A percentile compares a stretch with the other conserved stretches of the same genome.
Conservation (phyloP, 2,329 filamentous ascomycete genomes). For the Arthrobotrys sphaeroides region DNA sequence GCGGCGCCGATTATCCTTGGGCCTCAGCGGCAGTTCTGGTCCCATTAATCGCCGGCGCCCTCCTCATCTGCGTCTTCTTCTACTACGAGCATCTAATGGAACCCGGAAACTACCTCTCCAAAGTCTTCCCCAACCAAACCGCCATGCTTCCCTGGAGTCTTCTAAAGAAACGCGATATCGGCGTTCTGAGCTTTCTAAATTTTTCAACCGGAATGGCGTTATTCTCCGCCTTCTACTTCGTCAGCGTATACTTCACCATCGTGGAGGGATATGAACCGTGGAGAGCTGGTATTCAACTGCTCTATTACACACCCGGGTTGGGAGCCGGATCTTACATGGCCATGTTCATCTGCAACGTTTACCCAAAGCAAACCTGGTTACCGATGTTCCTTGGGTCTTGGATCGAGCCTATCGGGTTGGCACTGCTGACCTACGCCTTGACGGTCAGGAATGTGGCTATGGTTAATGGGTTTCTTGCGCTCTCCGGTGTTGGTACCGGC, state of each 20-base stretch:
- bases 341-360: conserved; percentile 70
- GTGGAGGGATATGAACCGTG: conserved; percentile 67
- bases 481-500: conserved; percentile 72
- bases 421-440: conserved; percentile 69
- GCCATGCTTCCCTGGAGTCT: conserved; percentile 72
- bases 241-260: conserved; percentile 73
- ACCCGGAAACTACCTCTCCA: conserved; percentile 62
- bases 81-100: conserved; percentile 68
- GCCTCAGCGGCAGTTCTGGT: conserved; percentile 64
- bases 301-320: conserved; percentile 73
- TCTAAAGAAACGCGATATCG: conserved; percentile 68
- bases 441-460: conserved; percentile 64
- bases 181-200: conserved; percentile 71
- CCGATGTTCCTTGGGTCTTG: conserved; percentile 69
- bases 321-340: conserved; percentile 69
- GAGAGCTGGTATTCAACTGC: conserved; percentile 68
- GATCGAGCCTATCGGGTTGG: conserved; percentile 69
- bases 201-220: conserved; percentile 67
- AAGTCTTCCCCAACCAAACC: conserved; percentile 60
- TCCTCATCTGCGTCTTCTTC: conserved; percentile 63
- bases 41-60: conserved; percentile 64
- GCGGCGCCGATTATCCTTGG: conserved; percentile 68
- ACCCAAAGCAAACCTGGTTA: conserved; percentile 71
- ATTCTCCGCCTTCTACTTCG: conserved; percentile 73
- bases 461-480: conserved; percentile 73